Base-by-base conservation (phyloP, 768 basidiomycete genomes). In the Termitomyces sp. region DNA sequence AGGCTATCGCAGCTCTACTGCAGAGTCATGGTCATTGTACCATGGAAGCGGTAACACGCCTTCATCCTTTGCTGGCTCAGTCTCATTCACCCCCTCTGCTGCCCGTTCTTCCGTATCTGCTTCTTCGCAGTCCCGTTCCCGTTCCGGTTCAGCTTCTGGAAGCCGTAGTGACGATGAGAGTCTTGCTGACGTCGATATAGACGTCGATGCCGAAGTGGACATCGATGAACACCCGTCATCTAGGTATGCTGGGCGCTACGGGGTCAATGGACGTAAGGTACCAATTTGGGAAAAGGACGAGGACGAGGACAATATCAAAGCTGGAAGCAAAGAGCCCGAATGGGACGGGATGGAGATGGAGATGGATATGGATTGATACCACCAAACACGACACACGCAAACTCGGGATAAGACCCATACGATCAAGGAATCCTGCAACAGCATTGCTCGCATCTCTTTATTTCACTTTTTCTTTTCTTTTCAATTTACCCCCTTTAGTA, bases 291-390 rank as follows among this genome's bases (percentile, higher is more conserved):
- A 75, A 70, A 68, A 66, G 46, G 79, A 77, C 56, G 78, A 79
- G 3, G 79, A 76, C 22, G 80, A 76, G 56, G 35, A 30, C 30
- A 67, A 66, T 57, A 62, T 57, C 45, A 62, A 52, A 59, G 54
- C 60, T 45, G 40, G 53, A 56, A 62, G 64, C 58, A 63, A 63
- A 63, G 78, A 64, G 48, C 64, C 69, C 24, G 63, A 66, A 57
- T 85, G 83, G 84, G 82, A 84, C 51, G 83, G 81, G 5, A 78
- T 82, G 76, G 83, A 84, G 58, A 87, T 90, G 84, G 88, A 87
- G 55, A 86, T 87, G 84, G 84, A 86, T 64, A 82, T 87, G 81
- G 80, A 82, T 71, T 79, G 66, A 75, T 57, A 43, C 26, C 26
- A 52, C 11, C 38, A 40, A 30, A 41, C 38, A 5, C 38, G 38